Evolutionary conservation across 805 yeast genomes (phyloP), one percentile per base, ranked within the genome.

Genomic region (Wickerhamiella australiensis): DNA sequence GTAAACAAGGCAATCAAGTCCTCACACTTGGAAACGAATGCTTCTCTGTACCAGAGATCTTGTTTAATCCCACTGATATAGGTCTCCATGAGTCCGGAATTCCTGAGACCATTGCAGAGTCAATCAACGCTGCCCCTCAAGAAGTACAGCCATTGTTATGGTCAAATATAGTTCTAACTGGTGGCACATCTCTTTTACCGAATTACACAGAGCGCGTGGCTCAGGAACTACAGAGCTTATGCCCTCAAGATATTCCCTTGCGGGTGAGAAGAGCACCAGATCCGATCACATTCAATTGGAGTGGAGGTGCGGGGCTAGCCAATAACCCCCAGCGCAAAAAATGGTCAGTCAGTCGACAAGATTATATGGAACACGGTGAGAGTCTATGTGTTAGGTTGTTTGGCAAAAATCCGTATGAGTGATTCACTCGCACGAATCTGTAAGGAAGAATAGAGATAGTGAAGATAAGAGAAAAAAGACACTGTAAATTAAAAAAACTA

Each of bases 291-390:
- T 72, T 70, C 52, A 76, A 80, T 0, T 81, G 85, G 82, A 63
- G 68, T 40, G 75, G 82, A 8, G 85, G 81, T 47, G 60, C 68
- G 12, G 52, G 57, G 5, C 69, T 80, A 47, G 73, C 72, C 18
- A 50, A 59, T 8, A 63, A 62, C 45, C 47, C 49, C 6, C 68
- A 61, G 35, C 68, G 73, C 50, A 66, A 69, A 17, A 70, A 75
- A 35, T 74, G 80, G 15, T 71, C 78, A 49, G 78, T 92, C 5
- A 74, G 94, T 0, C 76, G 80, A 52, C 77, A 78, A 50, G 97
- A 92, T 46, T 92, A 87, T 59, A 72, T 76, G 55, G 98, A 92
- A 63, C 81, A 85, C 60, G 98, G 98, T 0, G 72, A 78, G 40
- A 69, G 72, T 50, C 68, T 76, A 68, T 73, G 78, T 52, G 72